Evolutionary conservation across 2,329 filamentous ascomycete genomes (phyloP).

Genomic region (Endocalyx cinctus): DNA sequence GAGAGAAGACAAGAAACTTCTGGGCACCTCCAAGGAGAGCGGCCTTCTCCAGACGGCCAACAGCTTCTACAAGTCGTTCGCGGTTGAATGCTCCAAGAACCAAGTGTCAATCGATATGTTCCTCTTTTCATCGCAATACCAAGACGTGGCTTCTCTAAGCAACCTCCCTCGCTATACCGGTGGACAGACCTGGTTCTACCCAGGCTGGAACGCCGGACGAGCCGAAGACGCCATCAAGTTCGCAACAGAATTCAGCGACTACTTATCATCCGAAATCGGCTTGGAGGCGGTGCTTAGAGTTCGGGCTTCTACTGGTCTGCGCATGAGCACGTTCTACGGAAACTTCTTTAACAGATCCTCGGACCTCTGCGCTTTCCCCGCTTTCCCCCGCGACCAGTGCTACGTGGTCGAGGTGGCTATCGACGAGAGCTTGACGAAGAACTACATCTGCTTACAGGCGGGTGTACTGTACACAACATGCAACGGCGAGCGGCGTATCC

Average conservation of each 20-base stretch:
- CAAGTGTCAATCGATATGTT: conserved; percentile 99
- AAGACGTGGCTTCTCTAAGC: conserved; percentile 93
- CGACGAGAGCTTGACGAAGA: conserved; percentile 88
- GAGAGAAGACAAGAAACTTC: conserved; percentile 91
- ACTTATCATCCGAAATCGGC: conserved; percentile 93
- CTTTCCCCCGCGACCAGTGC: conserved; percentile 93
- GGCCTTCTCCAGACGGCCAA: conserved; percentile 84
- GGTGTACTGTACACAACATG: conserved; percentile 96
- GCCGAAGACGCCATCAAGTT: conserved; percentile 97
- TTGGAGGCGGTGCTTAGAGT: conserved; percentile 94
- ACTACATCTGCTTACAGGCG: conserved; percentile 86
- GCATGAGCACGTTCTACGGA: conserved; percentile 97
- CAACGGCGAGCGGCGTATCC: conserved; percentile 92
- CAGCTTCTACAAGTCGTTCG: conserved; percentile 98
- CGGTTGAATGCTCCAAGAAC: conserved; percentile 97
- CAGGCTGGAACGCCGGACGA: conserved; percentile 91
- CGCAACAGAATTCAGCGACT: conserved; percentile 93
- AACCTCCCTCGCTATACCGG: conserved; percentile 95
- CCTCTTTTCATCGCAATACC: conserved; percentile 90
- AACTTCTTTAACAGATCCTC: conserved; percentile 99
- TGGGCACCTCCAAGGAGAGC: conserved; percentile 91
- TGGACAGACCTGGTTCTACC: conserved; percentile 98
- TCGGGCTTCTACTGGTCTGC: conserved; percentile 85
- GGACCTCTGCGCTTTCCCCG: conserved; percentile 95
- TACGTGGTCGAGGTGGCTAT: conserved; percentile 99